Evolutionary conservation across 1,139 yeast genomes (phyloP), one percentile per base, ranked within the genome.

Genomic region (Candida glucosophila): DNA sequence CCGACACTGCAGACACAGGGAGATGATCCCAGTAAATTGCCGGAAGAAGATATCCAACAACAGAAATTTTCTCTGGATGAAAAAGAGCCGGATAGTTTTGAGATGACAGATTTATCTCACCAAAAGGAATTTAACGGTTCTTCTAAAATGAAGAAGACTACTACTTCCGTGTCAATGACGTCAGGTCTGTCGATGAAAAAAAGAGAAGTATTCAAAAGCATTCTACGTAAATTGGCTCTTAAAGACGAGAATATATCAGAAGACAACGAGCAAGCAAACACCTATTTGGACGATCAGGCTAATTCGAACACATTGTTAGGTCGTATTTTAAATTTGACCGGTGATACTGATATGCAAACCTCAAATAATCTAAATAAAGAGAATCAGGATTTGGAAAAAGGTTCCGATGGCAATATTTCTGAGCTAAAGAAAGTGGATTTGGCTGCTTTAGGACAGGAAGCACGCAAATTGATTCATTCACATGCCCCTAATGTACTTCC

Each of bases 241-340:
- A 51, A 49, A 2, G 60, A 57, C 32, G 49, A 44, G 19, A 48
- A 47, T n/a, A 46, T 47, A 28, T 44, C 54, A 2, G 52, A 31
- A 1, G n/a, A n/a, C n/a, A n/a, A n/a, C n/a, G 41, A 39, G 26
- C 15, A 38, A 13, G 15, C 6, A 10, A 19, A 12, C n/a, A 37
- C 27, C 19, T 31, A 17, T 14, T 19, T 7, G 34, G 24, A 33
- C 39, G 23, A 28, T 39, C 38, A 39, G 3, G 43, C 60, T 3
- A 40, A 41, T 3, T 47, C 58, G 5, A 69, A 64, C 29, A 50
- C 67, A 1, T 60, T 64, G 28, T 41, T 64, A 23, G 69, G 68
- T 2, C 41, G 55, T 18, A 57, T 64, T 3, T n/a, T n/a, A n/a
- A n/a, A n/a, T n/a, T n/a, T n/a, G n/a, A n/a, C n/a, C n/a, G n/a